Evolutionary conservation across 2,329 filamentous ascomycete species (phyloP).

Genomic region (Calonectria ilicicola): DNA sequence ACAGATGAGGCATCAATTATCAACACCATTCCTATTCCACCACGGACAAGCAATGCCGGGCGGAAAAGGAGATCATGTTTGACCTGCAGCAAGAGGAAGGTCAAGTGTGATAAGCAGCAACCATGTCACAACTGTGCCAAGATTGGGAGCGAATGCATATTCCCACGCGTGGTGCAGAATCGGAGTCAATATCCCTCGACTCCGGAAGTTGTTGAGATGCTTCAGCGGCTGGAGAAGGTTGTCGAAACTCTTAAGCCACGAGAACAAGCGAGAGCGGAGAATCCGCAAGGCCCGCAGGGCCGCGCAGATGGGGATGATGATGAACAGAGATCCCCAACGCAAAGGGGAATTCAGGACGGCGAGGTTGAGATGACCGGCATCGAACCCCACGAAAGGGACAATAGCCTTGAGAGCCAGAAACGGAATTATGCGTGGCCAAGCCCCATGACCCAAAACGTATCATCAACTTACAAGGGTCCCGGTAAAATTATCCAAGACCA

Average conservation of each 20-base stretch:
- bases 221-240: conserved; percentile 9
- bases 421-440: background rate
- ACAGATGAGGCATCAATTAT: background rate
- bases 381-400: background rate
- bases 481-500: conserved; percentile 21
- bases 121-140: conserved; percentile 22
- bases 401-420: background rate
- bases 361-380: background rate
- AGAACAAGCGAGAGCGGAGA: background rate
- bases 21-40: background rate
- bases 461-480: background rate
- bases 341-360: background rate
- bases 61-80: background rate
- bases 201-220: conserved; percentile 19
- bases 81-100: conserved; percentile 15
- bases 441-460: background rate
- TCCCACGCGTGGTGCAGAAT: background rate
- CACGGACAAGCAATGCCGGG: background rate
- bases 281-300: background rate
- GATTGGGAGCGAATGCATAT: conserved; percentile 20
- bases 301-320: background rate
- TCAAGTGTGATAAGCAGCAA: conserved; percentile 22
- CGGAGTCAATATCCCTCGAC: background rate
- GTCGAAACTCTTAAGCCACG: conserved; percentile 14
- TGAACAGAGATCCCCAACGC: background rate